Conservation (phyloP, 176 grass and related monocot genomes). For the Carex scoparia region DNA sequence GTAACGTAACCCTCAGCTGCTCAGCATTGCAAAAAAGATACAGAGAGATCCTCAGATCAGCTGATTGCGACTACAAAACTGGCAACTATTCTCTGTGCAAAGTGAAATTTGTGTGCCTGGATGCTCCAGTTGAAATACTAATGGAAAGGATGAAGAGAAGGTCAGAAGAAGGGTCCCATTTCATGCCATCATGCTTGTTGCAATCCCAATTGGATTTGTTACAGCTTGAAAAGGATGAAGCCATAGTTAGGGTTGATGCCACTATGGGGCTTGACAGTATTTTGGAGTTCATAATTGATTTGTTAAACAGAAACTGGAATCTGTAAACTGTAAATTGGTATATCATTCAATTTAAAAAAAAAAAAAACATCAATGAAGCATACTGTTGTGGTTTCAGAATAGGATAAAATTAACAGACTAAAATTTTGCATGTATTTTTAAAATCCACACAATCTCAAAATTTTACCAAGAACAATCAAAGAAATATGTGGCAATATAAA, state of each 20-base stretch:
- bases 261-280: slow-evolving; percentile 25
- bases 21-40: slow-evolving; percentile 64
- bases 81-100: slow-evolving; percentile 38
- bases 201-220: slow-evolving; percentile 78
- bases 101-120: slow-evolving; percentile 72
- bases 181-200: slow-evolving; percentile 74
- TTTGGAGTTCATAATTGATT: slow-evolving; percentile 29
- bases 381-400: background rate
- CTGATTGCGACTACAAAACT: slow-evolving; percentile 27
- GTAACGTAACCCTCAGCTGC: slow-evolving; percentile 57
- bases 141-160: slow-evolving; percentile 40
- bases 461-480: background rate
- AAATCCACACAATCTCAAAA: background rate
- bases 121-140: slow-evolving; percentile 58
- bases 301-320: slow-evolving; percentile 30
- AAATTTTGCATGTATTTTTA: background rate
- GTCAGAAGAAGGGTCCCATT: slow-evolving; percentile 47
- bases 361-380: too few relatives aligned
- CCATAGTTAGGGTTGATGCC: slow-evolving; percentile 40
- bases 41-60: slow-evolving; percentile 65
- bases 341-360: too few relatives aligned
- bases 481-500: background rate
- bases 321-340: background rate
- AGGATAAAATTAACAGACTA: background rate
- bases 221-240: slow-evolving; percentile 44